Percentiles rank a stretch among this genome's conserved stretches.
Conservation (phyloP, 2,329 filamentous ascomycete species). For the Claviceps capensis region DNA sequence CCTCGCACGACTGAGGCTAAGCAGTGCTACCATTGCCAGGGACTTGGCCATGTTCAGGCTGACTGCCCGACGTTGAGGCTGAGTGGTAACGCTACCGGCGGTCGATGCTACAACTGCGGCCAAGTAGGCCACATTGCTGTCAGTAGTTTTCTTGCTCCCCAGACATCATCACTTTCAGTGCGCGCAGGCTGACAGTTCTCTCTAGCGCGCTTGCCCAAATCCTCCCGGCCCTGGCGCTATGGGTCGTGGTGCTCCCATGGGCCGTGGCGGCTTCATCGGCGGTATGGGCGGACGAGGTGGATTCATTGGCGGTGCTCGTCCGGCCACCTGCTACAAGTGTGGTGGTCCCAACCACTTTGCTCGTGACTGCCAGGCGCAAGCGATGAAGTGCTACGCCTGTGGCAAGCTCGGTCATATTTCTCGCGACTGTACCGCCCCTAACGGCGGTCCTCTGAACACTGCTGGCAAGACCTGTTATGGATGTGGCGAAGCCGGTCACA, state of each 20-base stretch:
- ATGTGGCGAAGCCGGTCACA: constrained; percentile 90
- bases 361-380: constrained; percentile 93
- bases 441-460: constrained; percentile 88
- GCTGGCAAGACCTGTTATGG: constrained; percentile 98
- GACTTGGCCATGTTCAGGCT: constrained; percentile 93
- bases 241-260: constrained; percentile 52
- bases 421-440: constrained; percentile 86
- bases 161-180: not conserved
- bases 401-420: constrained; percentile 93
- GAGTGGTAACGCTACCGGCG: constrained; percentile 67
- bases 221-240: constrained; percentile 46
- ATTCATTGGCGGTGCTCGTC: constrained; percentile 55
- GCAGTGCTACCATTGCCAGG: constrained; percentile 99
- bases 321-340: constrained; percentile 62
- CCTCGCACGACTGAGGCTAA: constrained; percentile 96
- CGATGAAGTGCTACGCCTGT: constrained; percentile 97
- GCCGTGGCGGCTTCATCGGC: constrained; percentile 54
- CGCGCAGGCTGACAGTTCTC: constrained; percentile 7
- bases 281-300: constrained; percentile 58
- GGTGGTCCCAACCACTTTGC: constrained; percentile 94
- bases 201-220: constrained; percentile 68
- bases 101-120: constrained; percentile 94
- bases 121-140: constrained; percentile 85
- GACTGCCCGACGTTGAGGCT: constrained; percentile 95
- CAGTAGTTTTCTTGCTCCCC: constrained; percentile 18